Percentiles rank a stretch among this genome's conserved stretches.
phyloP scores from a whole-genome alignment of 169 alveolate species.

The Plasmodium malariae region DNA sequence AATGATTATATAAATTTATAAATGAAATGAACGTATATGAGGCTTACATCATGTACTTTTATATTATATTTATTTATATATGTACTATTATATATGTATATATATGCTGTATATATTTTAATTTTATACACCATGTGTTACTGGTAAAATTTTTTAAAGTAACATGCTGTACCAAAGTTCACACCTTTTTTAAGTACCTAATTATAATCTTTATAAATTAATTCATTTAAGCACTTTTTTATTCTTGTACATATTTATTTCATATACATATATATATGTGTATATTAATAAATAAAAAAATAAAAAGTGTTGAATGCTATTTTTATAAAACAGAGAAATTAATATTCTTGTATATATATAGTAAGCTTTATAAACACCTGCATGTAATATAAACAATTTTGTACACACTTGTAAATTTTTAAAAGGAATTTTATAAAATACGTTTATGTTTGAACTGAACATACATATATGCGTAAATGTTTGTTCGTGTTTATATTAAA shows the following conservation, averaged over 20 bases:
- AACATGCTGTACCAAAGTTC: too few species aligned
- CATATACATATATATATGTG: background rate
- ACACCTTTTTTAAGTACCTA: too few species aligned
- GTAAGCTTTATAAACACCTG: background rate
- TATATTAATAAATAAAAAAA: too few species aligned
- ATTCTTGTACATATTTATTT: background rate
- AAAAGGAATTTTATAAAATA: background rate
- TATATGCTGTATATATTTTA: too few species aligned
- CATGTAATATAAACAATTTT: constrained; percentile 16
- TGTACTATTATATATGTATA: too few species aligned
- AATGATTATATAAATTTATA: background rate
- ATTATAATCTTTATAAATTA: too few species aligned
- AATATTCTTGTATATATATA: constrained; percentile 2
- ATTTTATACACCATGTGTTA: too few species aligned
- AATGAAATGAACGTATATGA: background rate
- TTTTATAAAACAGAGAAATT: background rate
- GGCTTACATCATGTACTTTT: background rate
- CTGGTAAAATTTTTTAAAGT: too few species aligned
- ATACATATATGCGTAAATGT: background rate
- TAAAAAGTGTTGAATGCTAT: background rate
- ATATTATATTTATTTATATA: too few species aligned
- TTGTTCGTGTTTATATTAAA: background rate
- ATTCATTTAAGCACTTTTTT: too few species aligned
- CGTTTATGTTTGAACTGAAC: background rate
- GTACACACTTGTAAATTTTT: constrained; percentile 23